Base-by-base conservation (phyloP, 202 grass and related monocot species). In the Eragrostis tef region DNA sequence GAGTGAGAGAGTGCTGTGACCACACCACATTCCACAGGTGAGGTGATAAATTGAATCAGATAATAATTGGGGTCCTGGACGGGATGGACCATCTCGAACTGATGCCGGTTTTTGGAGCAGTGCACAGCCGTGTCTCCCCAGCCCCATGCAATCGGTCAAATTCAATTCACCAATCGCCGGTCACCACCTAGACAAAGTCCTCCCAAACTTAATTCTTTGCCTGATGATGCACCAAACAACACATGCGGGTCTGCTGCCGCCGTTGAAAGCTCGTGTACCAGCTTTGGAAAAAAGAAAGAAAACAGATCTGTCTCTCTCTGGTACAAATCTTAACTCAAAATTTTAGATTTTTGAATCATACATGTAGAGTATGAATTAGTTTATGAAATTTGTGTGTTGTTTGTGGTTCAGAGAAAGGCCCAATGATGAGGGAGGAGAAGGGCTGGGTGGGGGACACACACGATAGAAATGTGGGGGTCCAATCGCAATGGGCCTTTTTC, bases 51-150 rank as follows among this genome's bases (percentile, higher is more conserved):
- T 2, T 54, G 17, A 7, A 58, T 24, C 54, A 58, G 20, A 11
- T 24, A 9, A 66, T 56, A 45, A 83, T 81, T 60, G 51, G 24
- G n/a, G 54, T 58, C 59, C 60, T 27, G 22, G 68, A 22, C 15
- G 2, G 15, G 4, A 53, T n/a, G 86, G 80, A 88, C 74, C 86
- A 83, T 77, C 70, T 12, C 21, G 46, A 49, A 52, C 65, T 83
- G 74, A 53, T 36, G 58, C 67, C 5, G 59, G 26, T 59, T 66
- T 51, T 83, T 65, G 67, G 45, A 83, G 79, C 86, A 87, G 64
- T 57, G 56, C 61, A 20, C 51, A n/a, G 6, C 78, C 51, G 2
- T 83, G 79, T 73, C 46, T 70, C 72, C 63, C 36, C 36, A 19
- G 60, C 31, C 42, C 50, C 62, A n/a, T 24, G 62, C 72, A 76